Conservation (phyloP, 371 early-diverging fungal species). For the Scutellospora calospora region DNA sequence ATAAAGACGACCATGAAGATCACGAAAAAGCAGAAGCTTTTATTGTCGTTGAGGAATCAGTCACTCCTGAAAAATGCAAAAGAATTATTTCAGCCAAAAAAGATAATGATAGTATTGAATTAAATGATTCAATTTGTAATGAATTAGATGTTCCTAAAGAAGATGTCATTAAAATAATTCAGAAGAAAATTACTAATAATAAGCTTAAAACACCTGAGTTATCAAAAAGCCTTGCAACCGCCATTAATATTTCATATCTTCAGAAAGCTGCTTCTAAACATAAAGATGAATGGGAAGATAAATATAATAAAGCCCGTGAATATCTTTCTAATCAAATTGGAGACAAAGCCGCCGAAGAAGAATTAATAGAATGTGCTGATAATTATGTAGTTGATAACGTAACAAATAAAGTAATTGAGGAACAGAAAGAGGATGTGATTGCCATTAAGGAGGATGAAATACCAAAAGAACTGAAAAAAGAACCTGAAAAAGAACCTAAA, state of each 20-base stretch:
- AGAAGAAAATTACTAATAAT: not conserved
- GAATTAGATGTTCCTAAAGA: not conserved
- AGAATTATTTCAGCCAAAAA: not conserved
- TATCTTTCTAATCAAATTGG: not conserved
- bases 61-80: not conserved
- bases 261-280: not conserved
- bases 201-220: not conserved
- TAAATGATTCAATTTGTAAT: not conserved
- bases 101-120: not conserved
- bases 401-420: not conserved
- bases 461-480: not conserved
- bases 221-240: not conserved
- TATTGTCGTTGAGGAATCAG: not conserved
- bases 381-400: not conserved
- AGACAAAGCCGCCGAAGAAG: not conserved
- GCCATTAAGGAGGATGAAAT: not conserved
- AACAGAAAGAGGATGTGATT: not conserved
- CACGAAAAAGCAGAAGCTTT: not conserved
- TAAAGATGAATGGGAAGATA: not conserved
- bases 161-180: not conserved
- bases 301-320: slow-evolving; percentile 1
- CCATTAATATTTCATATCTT: slow-evolving; percentile 16
- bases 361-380: slow-evolving; percentile 9
- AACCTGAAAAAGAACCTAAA: not conserved
- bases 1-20: no score